Percentiles rank a stretch among this genome's conserved stretches.
Evolutionary conservation across 2,329 filamentous ascomycete species (phyloP).

Genomic region (Alternaria incomplexa): DNA sequence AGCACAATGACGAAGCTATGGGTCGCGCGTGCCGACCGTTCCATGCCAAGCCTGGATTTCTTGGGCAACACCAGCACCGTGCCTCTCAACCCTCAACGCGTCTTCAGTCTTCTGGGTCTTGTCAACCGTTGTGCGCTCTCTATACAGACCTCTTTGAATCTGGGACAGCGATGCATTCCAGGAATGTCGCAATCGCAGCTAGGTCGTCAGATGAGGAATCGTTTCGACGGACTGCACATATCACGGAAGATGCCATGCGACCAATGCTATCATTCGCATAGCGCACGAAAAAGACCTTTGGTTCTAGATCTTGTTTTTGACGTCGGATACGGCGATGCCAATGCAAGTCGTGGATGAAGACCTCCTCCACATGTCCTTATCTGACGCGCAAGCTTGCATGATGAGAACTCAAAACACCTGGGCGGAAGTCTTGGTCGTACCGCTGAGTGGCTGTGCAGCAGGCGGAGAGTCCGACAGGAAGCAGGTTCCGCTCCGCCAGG

Average conservation of each 20-base stretch:
- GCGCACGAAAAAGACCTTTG: neutral
- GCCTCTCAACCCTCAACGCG: neutral
- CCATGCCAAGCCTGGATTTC: conserved; percentile 3
- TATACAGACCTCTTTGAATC: neutral
- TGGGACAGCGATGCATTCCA: neutral
- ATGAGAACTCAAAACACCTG: neutral
- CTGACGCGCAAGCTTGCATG: neutral
- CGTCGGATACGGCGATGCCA: neutral
- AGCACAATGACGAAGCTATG: conserved; percentile 1
- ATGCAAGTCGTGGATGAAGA: neutral
- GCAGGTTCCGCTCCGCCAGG: conserved; percentile 23
- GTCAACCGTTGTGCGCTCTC: neutral
- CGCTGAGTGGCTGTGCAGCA: conserved; percentile 8
- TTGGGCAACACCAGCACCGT: neutral
- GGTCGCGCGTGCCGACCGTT: neutral
- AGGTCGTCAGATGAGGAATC: neutral
- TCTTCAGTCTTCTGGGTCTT: neutral
- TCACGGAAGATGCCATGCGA: neutral
- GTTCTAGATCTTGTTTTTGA: neutral
- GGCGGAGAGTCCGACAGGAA: conserved; percentile 2
- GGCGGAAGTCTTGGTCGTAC: conserved; percentile 13
- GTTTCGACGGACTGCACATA: neutral
- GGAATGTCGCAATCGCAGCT: neutral
- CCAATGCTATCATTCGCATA: neutral
- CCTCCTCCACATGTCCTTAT: neutral